Percentiles rank a stretch among this genome's conserved stretches.
Conservation (phyloP, 305 asterid species). For the Solanum hybrid region DNA sequence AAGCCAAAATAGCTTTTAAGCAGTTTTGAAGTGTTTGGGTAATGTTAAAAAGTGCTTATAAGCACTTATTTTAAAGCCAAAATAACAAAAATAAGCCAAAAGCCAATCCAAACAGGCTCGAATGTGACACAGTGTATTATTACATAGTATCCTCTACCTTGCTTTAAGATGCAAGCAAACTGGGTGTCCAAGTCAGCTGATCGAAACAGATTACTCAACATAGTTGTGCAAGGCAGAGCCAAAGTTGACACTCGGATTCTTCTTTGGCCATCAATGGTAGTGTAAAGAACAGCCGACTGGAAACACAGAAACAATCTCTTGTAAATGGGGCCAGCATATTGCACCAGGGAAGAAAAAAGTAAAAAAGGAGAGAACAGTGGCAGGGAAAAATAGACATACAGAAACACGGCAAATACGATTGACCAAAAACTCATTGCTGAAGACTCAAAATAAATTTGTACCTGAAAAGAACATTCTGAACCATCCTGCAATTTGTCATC, state of each 20-base stretch:
- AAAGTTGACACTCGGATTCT: slow-evolving; percentile 80
- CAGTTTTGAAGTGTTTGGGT: too few relatives aligned
- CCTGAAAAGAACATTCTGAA: slow-evolving; percentile 86
- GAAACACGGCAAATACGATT: not conserved
- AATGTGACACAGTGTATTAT: not conserved
- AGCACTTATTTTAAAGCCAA: too few relatives aligned
- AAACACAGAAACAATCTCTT: slow-evolving; percentile 16
- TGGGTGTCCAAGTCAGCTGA: slow-evolving; percentile 87
- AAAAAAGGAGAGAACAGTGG: not conserved
- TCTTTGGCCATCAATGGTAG: slow-evolving; percentile 78
- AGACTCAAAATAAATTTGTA: slow-evolving; percentile 14
- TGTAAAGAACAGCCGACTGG: slow-evolving; percentile 85
- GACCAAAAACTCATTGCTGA: not conserved
- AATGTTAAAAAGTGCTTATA: too few relatives aligned
- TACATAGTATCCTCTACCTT: slow-evolving; percentile 37
- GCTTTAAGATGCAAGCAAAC: slow-evolving; percentile 64
- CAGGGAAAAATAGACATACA: not conserved
- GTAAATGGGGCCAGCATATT: slow-evolving; percentile 7
- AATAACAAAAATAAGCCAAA: too few relatives aligned
- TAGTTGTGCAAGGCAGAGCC: slow-evolving; percentile 73
- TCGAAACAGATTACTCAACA: slow-evolving; percentile 70
- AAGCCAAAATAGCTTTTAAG: too few relatives aligned
- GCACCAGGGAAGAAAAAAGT: not conserved
- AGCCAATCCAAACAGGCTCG: not conserved
- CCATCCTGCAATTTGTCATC: slow-evolving; percentile 92